Evolutionary conservation across 345 rosid genomes (phyloP), one percentile per base, ranked within the genome.

Genomic region (Geranium rotundifolium): DNA sequence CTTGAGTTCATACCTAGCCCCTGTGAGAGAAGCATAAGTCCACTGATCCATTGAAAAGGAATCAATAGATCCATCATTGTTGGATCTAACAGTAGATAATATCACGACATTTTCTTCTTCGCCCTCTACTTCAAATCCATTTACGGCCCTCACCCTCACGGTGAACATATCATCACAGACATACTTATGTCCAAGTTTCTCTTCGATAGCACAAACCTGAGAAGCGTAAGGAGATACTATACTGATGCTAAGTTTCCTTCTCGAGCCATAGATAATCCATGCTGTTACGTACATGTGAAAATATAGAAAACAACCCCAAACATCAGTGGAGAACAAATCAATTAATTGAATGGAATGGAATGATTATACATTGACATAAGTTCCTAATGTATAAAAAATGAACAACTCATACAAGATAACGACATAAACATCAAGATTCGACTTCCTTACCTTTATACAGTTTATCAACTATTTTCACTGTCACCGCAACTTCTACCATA

Each of bases 401-500:
- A 41, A 41, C 13, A 41, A 41, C 9, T 41, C 50, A 41, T 5
- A 9, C 50, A 41, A 41, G 7, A 5, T 41, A 41, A 3, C 1
- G 4, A 5, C 10, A 41, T 5, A 12, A 41, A 41, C 9, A 41
- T 41, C 37, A 12, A 41, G 9, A 41, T 41, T 9, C 50, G 10
- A 41, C 50, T 41, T 4, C 16, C 64, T n/a, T 72, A 84, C 89
- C 89, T 61, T 63, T 64, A 69, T 71, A 9, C 46, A 84, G 75
- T 2, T 30, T 66, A 57, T 17, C 64, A 61, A 84, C 29, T 39
- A 84, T 62, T 20, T 63, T 72, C 23, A 52, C 16, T 59, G 72
- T 78, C 1, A 71, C 68, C 5, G 77, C 76, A 17, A 73, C 89
- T 74, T 84, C 86, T 19, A 66, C 79, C 66, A 73, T 63, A 61